phyloP scores from a whole-genome alignment of 192 early-diverging fungal species.

The Mortierella hygrophila region DNA sequence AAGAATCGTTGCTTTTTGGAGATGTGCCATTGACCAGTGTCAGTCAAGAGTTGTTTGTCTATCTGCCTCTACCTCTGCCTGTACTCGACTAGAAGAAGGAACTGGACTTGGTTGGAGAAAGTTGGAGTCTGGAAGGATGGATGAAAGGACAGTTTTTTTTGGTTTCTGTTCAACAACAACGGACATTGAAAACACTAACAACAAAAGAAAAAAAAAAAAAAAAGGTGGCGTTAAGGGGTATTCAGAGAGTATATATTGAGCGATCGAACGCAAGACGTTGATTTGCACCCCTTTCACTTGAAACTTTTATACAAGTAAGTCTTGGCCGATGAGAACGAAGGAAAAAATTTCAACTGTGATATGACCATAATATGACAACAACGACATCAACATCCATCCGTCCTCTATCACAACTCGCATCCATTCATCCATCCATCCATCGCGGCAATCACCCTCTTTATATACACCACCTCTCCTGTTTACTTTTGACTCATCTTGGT shows the following conservation, averaged over 20 bases:
- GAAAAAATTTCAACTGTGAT: constrained; percentile 10
- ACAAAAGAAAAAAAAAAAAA: neutral
- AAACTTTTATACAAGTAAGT: constrained; percentile 49
- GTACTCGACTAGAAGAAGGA: neutral
- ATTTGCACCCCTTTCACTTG: constrained; percentile 28
- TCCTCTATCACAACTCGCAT: constrained; percentile 3
- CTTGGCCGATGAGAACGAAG: neutral
- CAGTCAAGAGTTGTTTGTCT: too few relatives aligned
- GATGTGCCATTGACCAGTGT: too few relatives aligned
- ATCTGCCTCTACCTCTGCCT: neutral
- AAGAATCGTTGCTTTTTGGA: neutral
- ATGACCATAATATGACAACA: neutral
- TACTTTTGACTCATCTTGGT: neutral
- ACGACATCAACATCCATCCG: neutral
- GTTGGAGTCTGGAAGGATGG: neutral
- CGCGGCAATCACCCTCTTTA: neutral
- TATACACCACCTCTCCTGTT: neutral
- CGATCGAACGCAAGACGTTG: neutral
- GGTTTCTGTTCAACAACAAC: neutral
- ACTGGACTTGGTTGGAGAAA: neutral
- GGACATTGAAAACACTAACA: neutral
- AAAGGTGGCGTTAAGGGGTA: constrained; percentile 2
- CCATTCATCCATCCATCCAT: constrained; percentile 39
- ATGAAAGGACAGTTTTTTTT: neutral
- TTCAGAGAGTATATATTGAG: constrained; percentile 1